Base-by-base conservation (phyloP, 2,329 filamentous ascomycete species). In the Didymella pomorum region DNA sequence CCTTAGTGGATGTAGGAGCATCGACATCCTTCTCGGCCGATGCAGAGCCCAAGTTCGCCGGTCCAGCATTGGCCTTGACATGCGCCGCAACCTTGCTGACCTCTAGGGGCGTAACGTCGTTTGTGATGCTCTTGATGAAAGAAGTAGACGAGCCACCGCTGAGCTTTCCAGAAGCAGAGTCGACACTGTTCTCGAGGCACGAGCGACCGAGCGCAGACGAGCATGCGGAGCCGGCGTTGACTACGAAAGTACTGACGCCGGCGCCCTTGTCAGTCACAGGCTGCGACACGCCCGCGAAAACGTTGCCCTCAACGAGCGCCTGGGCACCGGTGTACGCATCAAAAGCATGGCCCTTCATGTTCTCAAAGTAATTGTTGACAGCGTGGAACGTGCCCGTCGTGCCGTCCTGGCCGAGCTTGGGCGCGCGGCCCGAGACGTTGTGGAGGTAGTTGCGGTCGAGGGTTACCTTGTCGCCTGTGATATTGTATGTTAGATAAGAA, bases 371-470 rank as follows among this genome's bases (percentile, higher is more conserved):
- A 52, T 76, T 69, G 50, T 73, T 75, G 44, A 68, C 59, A 6
- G 66, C 65, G 49, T 67, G 64, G 62, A 69, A 69, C 20, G 60
- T 60, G 16, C 65, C 55, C 10, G 58, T 58, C 11, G 63, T 61
- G 21, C 69, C 68, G 52, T 77, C 75, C 37, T 71, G 71, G 50
- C 71, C 72, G 14, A 83, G 71, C 67, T 81, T 79, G 28, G 80
- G 80, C 5, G 74, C 70, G 42, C 81, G 79, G 14, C 80, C 80
- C 2, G 78, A 79, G 20, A 77, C 73, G 64, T 81, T 70, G 69
- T 81, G 79, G 63, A 81, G 71, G 66, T 79, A 81, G 71, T 83
- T 82, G 42, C 75, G 73, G 50, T 76, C 73, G 16, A 82, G 64
- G 9, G 80, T 82, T 42, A 79, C 71, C 28, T 75, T 66, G 57